Base-by-base conservation (phyloP, 441 rosid genomes). In the Jatropha multifida region DNA sequence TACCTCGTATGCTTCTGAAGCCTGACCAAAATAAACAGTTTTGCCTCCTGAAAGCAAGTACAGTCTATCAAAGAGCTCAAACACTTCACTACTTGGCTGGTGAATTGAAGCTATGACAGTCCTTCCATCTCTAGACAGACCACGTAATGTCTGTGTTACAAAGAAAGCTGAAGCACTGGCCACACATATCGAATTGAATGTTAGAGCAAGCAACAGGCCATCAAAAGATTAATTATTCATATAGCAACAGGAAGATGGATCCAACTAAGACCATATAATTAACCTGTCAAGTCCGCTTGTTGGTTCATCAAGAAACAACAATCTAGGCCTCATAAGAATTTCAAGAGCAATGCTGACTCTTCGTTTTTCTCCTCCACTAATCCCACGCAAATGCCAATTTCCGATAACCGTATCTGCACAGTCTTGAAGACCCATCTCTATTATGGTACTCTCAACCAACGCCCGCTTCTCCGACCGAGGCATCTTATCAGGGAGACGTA, bases 231-330 rank as follows among this genome's bases (percentile, higher is more conserved):
- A 76, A 7, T 37, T 27, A 54, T 32, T 32, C 32, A 1, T 1
- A 32, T 32, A 32, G 32, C 32, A 32, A 32, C 32, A 32, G 32
- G 32, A 32, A 32, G 32, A 32, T 32, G 32, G 32, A 32, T 32
- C 32, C 32, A 32, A 32, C 32, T 32, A 17, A 54, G 18, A 54
- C 7, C 20, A n/a, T 18, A 48, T 15, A 1, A 6, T 38, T 15
- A 66, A 90, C 94, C 94, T 90, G 84, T 90, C 99, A 69, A 94
- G 97, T 40, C 99, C 99, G 75, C 99, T 95, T 48, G 99, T 95
- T 4, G 99, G 99, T 80, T 95, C 99, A 60, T 95, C 99, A 7
- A 95, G 99, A 80, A 95, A 95, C 65, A 95, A 96, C 87, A 95
- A 81, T 82, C 98, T 83, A 38, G 98, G 99, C 85, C 99, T 90